Percentiles rank a stretch among this genome's conserved stretches.
Evolutionary conservation across 169 alveolate species (phyloP).

Genomic region (Plasmodium chabaudi): DNA sequence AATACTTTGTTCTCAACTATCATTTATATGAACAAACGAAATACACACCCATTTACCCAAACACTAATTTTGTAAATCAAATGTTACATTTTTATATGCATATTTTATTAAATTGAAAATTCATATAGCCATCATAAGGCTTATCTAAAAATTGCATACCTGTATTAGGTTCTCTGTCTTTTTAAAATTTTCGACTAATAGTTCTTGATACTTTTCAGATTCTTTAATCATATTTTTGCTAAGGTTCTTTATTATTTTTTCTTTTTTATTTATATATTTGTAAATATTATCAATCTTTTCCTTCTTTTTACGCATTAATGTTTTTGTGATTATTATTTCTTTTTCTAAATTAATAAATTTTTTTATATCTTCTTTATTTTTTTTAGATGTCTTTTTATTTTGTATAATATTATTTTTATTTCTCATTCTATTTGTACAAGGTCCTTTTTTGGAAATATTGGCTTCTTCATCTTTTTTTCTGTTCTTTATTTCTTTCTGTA

Average conservation of each 20-base stretch:
- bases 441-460: not conserved
- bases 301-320: constrained; percentile 53
- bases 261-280: constrained; percentile 39
- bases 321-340: constrained; percentile 47
- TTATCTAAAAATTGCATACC: constrained; percentile 10
- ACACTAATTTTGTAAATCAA: no score
- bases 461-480: not conserved
- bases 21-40: no score
- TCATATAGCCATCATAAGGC: no score
- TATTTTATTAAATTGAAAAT: no score
- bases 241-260: constrained; percentile 29
- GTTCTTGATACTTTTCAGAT: constrained; percentile 21
- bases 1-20: no score
- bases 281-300: constrained; percentile 39
- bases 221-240: constrained; percentile 46
- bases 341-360: constrained; percentile 58
- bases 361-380: constrained; percentile 45
- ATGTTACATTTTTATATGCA: no score
- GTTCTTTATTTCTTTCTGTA: constrained; percentile 9
- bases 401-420: not conserved
- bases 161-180: constrained; percentile 57
- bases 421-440: not conserved
- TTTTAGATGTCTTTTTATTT: constrained; percentile 7
- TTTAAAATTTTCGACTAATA: constrained; percentile 34
- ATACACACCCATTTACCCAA: no score